Percentiles rank a stretch among this genome's conserved stretches.
Evolutionary conservation across 768 basidiomycete genomes (phyloP).

Genomic region (Porphyrellus cyaneotinctus): DNA sequence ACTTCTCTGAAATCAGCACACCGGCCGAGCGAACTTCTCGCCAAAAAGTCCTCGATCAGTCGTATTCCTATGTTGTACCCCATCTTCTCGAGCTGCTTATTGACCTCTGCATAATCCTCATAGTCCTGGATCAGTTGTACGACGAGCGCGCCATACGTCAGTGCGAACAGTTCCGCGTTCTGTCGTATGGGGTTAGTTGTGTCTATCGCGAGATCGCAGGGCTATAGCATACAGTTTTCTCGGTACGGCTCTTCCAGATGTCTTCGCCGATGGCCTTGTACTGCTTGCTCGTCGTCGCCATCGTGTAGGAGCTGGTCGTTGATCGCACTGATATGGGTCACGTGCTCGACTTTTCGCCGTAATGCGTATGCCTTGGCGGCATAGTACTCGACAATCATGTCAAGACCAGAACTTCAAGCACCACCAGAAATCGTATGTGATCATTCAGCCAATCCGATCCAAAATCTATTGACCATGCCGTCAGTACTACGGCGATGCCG

Average conservation of each 20-base stretch:
- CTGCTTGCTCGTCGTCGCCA: constrained; percentile 77
- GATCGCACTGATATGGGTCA: constrained; percentile 16
- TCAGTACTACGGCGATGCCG: constrained; percentile 94
- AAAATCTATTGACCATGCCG: neutral
- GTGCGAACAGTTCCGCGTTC: constrained; percentile 96
- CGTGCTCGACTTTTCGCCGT: constrained; percentile 17
- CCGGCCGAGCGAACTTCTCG: constrained; percentile 84
- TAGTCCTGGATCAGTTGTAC: constrained; percentile 99
- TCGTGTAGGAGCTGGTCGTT: constrained; percentile 25
- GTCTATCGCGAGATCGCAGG: constrained; percentile 7
- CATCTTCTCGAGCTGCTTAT: constrained; percentile 98
- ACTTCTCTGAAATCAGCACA: constrained; percentile 93
- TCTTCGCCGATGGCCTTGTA: constrained; percentile 91
- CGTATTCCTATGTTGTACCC: constrained; percentile 97
- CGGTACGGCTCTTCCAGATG: constrained; percentile 89
- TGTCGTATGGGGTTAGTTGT: constrained; percentile 34
- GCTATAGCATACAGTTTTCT: constrained; percentile 76
- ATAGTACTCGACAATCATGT: constrained; percentile 46
- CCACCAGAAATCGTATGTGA: constrained; percentile 81
- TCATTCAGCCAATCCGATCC: no score
- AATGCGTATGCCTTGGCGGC: neutral
- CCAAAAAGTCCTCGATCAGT: constrained; percentile 95
- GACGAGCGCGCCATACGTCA: constrained; percentile 96
- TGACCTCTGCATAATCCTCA: constrained; percentile 93
- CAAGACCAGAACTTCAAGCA: constrained; percentile 81